Conservation (phyloP, 139 green algal species). For the Closterium sp. region DNA sequence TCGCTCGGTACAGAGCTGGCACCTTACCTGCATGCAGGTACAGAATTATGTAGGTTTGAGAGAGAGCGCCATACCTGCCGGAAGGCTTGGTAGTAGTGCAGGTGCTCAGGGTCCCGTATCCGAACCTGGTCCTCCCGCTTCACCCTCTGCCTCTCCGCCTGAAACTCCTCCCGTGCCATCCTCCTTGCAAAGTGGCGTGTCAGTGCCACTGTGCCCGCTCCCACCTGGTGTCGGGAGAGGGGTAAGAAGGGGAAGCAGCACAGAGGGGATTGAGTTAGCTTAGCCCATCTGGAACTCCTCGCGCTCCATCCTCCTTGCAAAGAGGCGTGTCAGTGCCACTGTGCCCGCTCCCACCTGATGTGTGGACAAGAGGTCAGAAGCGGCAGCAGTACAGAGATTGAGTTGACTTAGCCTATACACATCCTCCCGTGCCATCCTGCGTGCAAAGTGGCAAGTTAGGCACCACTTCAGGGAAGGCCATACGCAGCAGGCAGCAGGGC, state of each 20-base stretch:
- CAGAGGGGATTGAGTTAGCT: background rate
- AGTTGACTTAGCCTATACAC: background rate
- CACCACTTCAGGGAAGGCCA: conserved; percentile 25
- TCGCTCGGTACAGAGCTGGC: background rate
- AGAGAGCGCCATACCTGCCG: background rate
- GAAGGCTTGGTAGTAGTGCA: conserved; percentile 38
- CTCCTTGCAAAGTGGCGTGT: background rate
- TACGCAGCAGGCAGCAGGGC: background rate
- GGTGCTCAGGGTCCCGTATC: conserved; percentile 32
- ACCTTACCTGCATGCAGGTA: background rate
- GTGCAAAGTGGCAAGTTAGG: too few species aligned
- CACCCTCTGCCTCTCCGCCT: background rate
- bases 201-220: conserved; percentile 4
- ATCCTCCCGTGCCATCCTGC: too few species aligned
- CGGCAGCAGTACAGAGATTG: background rate
- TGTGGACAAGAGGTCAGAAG: background rate
- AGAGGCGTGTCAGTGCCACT: background rate
- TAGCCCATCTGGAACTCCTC: background rate
- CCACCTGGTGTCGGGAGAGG: background rate
- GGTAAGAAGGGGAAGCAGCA: background rate
- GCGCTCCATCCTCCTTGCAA: background rate
- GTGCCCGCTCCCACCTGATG: conserved; percentile 19
- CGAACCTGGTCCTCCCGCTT: conserved; percentile 15
- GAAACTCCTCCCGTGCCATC: conserved; percentile 3
- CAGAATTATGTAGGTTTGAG: too few species aligned